phyloP scores from a whole-genome alignment of 2,329 filamentous ascomycete species.

The Trichoderma cornu-damae region DNA sequence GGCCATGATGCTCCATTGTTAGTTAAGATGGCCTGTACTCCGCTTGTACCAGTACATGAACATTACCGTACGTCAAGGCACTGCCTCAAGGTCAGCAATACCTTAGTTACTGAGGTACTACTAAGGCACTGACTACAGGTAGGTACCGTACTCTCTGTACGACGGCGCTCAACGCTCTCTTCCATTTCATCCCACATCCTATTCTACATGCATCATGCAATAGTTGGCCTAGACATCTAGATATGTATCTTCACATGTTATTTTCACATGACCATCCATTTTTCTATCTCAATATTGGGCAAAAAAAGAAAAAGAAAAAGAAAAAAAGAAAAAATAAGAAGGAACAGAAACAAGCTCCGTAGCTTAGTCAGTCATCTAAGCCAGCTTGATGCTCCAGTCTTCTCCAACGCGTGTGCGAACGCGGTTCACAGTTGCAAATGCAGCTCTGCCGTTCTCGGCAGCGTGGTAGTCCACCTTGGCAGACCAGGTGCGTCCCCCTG shows the following conservation, averaged over 20 bases:
- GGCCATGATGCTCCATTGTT: too few species aligned
- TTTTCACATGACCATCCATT: background rate
- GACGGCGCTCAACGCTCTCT: slow-evolving; percentile 8
- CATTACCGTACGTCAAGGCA: too few species aligned
- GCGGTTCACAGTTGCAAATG: slow-evolving; percentile 50
- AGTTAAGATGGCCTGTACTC: too few species aligned
- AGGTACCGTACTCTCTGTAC: too few species aligned
- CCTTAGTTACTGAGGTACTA: too few species aligned
- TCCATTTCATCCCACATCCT: background rate
- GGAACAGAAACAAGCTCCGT: background rate
- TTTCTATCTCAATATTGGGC: background rate
- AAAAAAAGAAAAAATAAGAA: too few species aligned
- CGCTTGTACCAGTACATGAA: too few species aligned
- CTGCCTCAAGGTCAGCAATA: too few species aligned
- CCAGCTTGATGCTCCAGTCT: slow-evolving; percentile 47
- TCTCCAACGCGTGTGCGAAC: slow-evolving; percentile 48
- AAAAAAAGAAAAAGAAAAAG: too few species aligned
- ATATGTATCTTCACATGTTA: background rate
- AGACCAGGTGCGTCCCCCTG: slow-evolving; percentile 49
- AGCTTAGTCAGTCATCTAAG: background rate
- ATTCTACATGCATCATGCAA: slow-evolving; percentile 1
- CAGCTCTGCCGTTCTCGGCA: slow-evolving; percentile 42
- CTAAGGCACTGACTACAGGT: too few species aligned
- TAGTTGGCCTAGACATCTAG: background rate
- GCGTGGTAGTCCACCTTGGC: slow-evolving; percentile 57